These are phyloP conservation scores for Henningerozyma blattae DNA, from an alignment of 805 yeast species.

Conservation along the genomic window DNA sequence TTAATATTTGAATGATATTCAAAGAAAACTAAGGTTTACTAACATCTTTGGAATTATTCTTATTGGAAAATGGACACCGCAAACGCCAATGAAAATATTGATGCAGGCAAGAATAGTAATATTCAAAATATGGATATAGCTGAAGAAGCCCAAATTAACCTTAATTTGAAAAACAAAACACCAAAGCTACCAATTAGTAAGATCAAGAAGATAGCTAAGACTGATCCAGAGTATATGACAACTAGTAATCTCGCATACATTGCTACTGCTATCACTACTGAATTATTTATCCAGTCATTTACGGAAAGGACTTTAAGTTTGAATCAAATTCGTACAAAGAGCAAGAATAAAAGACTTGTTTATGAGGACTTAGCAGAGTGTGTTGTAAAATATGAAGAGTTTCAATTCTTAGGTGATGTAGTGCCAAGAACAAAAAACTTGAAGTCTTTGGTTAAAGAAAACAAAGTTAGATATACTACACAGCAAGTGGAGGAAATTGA, in stretches of 20 bases:
- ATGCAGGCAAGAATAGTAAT: background rate
- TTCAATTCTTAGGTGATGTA: constrained; percentile 16
- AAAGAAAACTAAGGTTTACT: too few relatives aligned
- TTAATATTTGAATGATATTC: too few relatives aligned
- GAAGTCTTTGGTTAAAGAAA: constrained; percentile 14
- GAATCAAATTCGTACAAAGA: constrained; percentile 7
- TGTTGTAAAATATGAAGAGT: constrained; percentile 10
- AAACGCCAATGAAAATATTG: background rate
- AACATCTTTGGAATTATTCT: too few relatives aligned
- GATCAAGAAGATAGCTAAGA: constrained; percentile 17
- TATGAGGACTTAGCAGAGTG: constrained; percentile 16
- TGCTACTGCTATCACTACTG: constrained; percentile 19
- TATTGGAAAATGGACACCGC: too few relatives aligned
- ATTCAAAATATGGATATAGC: background rate
- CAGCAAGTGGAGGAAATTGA: too few relatives aligned
- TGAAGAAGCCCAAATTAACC: constrained; percentile 5
- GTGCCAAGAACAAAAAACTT: constrained; percentile 16
- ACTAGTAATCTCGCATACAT: constrained; percentile 14
- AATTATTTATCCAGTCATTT: constrained; percentile 13
- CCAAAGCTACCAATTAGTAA: constrained; percentile 14
- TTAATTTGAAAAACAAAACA: constrained; percentile 3
- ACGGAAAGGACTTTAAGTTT: constrained; percentile 13
- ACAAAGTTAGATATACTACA: constrained; percentile 18
- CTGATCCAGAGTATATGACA: constrained; percentile 17
- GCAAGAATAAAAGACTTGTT: constrained; percentile 7